Evolutionary conservation across 805 yeast genomes (phyloP), one percentile per base, ranked within the genome.

Genomic region (Ogataea nonfermentans): DNA sequence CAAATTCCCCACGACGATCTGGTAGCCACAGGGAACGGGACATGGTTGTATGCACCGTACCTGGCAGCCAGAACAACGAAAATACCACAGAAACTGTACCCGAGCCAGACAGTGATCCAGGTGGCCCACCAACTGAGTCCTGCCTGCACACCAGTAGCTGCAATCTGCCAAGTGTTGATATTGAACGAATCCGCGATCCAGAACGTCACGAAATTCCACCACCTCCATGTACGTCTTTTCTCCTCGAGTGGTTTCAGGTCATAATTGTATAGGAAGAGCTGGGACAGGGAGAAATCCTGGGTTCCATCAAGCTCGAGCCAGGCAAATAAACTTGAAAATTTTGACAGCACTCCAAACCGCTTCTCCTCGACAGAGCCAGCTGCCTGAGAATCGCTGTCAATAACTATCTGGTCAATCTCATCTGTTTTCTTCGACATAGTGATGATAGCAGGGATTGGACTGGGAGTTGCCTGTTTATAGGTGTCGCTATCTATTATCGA

Each of bases 101-200:
- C 96, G 12, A 88, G 47, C 93, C 95, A 86, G 17, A 88, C 93
- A 1, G 93, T 76, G 26, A 88, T 65, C 95, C 95, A 88, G 9
- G 84, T 79, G 57, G 81, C 89, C 95, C 95, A 88, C 95, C 95
- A 87, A 12, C 81, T 75, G 63, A 88, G 66, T 9, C 93, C 93
- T 15, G 79, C 77, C 38, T 71, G 68, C 41, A 84, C 81, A 53
- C 95, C 95, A 0, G 95, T 84, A 7, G 91, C 80, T 2, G 95
- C 95, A 52, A 88, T 86, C 67, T 84, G 89, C 88, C 91, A 87
- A 5, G 96, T 86, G 60, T 85, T 87, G 57, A 88, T 79, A 63
- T 88, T 88, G 67, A 88, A 85, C 23, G 95, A 80, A 59, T 88
- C 96, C 0, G 95, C 88, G 42, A 88, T 62, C 96, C 96, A 88